Conservation (phyloP, 2,329 filamentous ascomycete genomes). For the Sarocladium oryzae region DNA sequence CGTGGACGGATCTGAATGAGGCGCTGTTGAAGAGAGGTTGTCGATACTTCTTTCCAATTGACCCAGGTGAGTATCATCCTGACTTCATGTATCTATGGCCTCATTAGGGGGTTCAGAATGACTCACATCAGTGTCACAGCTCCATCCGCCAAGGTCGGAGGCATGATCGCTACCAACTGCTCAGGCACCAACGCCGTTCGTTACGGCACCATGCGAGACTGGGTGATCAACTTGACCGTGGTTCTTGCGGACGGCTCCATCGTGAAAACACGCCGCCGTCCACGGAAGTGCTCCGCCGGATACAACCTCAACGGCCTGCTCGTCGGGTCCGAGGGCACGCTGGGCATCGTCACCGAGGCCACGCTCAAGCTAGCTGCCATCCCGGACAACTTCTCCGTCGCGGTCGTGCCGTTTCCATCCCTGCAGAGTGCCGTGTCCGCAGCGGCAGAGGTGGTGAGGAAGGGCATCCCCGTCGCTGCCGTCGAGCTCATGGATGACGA, state of each 20-base stretch:
- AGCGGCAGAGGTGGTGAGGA: slow-evolving; percentile 63
- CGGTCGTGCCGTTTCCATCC: slow-evolving; percentile 43
- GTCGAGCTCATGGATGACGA: slow-evolving; percentile 76
- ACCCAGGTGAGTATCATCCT: slow-evolving; percentile 51
- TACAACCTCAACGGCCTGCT: slow-evolving; percentile 75
- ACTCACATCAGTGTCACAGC: slow-evolving; percentile 11
- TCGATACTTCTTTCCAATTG: slow-evolving; percentile 76
- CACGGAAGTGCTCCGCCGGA: slow-evolving; percentile 70
- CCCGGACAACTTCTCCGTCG: slow-evolving; percentile 62
- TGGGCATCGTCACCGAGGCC: slow-evolving; percentile 75
- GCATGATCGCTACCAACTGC: slow-evolving; percentile 61
- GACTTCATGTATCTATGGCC: neutral
- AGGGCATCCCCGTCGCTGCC: slow-evolving; percentile 69
- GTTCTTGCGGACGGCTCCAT: slow-evolving; percentile 76
- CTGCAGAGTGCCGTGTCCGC: slow-evolving; percentile 62
- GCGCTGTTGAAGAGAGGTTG: slow-evolving; percentile 48
- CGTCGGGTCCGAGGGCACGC: slow-evolving; percentile 74
- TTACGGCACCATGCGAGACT: slow-evolving; percentile 84
- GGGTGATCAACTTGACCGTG: slow-evolving; percentile 74
- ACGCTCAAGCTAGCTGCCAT: slow-evolving; percentile 68
- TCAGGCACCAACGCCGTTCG: slow-evolving; percentile 75
- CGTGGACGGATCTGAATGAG: slow-evolving; percentile 74
- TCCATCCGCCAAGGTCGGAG: slow-evolving; percentile 77
- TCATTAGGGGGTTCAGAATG: neutral
- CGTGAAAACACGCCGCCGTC: slow-evolving; percentile 70